phyloP scores from a whole-genome alignment of 2,329 filamentous ascomycete genomes.

The Apiospora aurea region DNA sequence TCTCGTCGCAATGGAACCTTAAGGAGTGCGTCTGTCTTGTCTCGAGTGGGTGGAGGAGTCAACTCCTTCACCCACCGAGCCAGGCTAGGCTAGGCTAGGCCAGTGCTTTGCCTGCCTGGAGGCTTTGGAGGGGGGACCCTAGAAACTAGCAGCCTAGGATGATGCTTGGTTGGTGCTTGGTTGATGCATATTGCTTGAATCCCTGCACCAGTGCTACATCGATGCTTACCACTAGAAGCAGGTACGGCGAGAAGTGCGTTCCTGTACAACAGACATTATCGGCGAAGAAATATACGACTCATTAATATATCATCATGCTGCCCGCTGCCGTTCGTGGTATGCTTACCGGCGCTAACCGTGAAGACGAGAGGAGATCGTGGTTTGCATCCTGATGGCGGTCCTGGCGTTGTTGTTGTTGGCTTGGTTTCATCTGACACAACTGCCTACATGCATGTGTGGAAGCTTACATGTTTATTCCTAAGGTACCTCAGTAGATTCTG shows the following conservation, averaged over 20 bases:
- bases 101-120: no score
- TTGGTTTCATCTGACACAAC: no score
- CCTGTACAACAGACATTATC: not conserved
- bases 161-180: not conserved
- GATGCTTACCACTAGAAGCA: not conserved
- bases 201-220: not conserved
- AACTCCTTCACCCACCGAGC: not conserved
- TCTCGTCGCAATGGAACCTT: not conserved
- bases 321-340: not conserved
- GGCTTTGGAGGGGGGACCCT: not conserved
- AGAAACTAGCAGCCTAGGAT: not conserved
- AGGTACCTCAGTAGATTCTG: no score
- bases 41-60: constrained; percentile 1
- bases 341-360: no score
- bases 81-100: no score
- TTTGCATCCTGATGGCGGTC: not conserved
- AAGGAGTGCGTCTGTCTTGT: not conserved
- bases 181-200: not conserved
- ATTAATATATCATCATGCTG: not conserved
- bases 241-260: not conserved
- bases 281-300: not conserved
- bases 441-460: no score
- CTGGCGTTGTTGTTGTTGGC: no score
- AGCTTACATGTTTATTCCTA: no score
- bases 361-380: not conserved